A percentile compares a stretch with the other conserved stretches of the same genome.
phyloP scores from a whole-genome alignment of 495 filamentous ascomycete species.

The Aspergillus nidulans region DNA sequence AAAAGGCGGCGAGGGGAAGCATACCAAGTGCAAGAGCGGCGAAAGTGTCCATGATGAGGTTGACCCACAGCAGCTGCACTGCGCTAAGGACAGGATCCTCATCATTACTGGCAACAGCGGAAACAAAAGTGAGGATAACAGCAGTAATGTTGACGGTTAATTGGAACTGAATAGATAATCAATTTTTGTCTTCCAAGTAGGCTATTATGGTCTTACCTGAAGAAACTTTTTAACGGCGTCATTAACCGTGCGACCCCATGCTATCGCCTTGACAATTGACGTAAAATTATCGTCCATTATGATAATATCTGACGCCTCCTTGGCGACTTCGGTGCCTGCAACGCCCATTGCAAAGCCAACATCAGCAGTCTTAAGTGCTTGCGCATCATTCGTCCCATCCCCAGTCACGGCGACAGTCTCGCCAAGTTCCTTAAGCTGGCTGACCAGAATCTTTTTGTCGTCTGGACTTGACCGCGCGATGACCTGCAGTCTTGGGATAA shows the following conservation, averaged over 20 bases:
- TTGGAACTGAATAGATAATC: conserved; percentile 60
- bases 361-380: conserved; percentile 80
- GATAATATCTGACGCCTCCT: conserved; percentile 91
- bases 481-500: conserved; percentile 74
- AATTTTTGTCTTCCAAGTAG: neutral
- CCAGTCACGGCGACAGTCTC: conserved; percentile 93
- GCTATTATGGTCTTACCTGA: conserved; percentile 47
- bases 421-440: conserved; percentile 72
- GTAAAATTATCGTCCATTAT: conserved; percentile 92
- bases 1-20: neutral
- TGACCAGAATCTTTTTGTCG: conserved; percentile 78
- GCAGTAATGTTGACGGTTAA: conserved; percentile 89
- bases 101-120: conserved; percentile 60
- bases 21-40: conserved; percentile 69
- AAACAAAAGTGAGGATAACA: conserved; percentile 77
- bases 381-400: conserved; percentile 89
- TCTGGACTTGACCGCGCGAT: conserved; percentile 81
- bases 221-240: conserved; percentile 90
- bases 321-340: conserved; percentile 84
- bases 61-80: conserved; percentile 87
- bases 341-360: conserved; percentile 93
- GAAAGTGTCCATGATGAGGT: conserved; percentile 94
- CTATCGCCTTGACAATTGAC: conserved; percentile 82
- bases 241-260: conserved; percentile 86
- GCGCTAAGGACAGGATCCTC: conserved; percentile 75